Conservation (phyloP, 1,139 yeast species). For the Lodderomyces metapsilosis region DNA sequence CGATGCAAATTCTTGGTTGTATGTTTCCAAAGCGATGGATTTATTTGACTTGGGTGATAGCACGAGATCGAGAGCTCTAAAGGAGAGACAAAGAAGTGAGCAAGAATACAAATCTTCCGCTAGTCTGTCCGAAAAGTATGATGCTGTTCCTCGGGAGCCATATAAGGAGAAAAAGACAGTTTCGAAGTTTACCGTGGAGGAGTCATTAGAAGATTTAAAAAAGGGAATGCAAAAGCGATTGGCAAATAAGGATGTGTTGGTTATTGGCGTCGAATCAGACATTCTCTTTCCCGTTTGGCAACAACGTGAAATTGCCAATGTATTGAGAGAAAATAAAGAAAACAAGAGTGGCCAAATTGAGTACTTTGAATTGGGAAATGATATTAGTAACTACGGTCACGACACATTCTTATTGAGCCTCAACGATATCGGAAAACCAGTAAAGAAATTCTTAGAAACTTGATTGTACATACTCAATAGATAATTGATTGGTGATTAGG, state of each 20-base stretch:
- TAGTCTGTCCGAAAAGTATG: background rate
- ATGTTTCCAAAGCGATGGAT: conserved; percentile 93
- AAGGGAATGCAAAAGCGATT: conserved; percentile 60
- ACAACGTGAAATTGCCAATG: conserved; percentile 75
- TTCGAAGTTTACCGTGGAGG: conserved; percentile 49
- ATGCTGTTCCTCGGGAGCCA: conserved; percentile 46
- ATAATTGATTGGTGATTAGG: conserved; percentile 54
- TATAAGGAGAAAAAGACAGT: conserved; percentile 47
- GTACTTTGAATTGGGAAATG: conserved; percentile 74
- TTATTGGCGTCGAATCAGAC: conserved; percentile 90
- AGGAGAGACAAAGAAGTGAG: conserved; percentile 40
- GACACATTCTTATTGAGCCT: conserved; percentile 83
- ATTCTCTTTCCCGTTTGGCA: conserved; percentile 94
- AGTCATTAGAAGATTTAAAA: conserved; percentile 57
- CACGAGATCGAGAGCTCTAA: conserved; percentile 44
- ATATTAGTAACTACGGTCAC: conserved; percentile 81
- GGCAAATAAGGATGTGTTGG: conserved; percentile 64
- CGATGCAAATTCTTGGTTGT: conserved; percentile 86
- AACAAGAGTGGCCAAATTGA: conserved; percentile 36
- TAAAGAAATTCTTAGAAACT: conserved; percentile 52
- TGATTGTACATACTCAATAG: conserved; percentile 16
- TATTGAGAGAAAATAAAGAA: conserved; percentile 37
- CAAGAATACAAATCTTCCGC: conserved; percentile 17
- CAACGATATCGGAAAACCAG: conserved; percentile 77
- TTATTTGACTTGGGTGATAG: conserved; percentile 73